Percentiles rank a stretch among this genome's conserved stretches.
These are phyloP conservation scores for Ophiorrhiza pumila DNA, from an alignment of 257 asterid genomes.

Conservation along the genomic window DNA sequence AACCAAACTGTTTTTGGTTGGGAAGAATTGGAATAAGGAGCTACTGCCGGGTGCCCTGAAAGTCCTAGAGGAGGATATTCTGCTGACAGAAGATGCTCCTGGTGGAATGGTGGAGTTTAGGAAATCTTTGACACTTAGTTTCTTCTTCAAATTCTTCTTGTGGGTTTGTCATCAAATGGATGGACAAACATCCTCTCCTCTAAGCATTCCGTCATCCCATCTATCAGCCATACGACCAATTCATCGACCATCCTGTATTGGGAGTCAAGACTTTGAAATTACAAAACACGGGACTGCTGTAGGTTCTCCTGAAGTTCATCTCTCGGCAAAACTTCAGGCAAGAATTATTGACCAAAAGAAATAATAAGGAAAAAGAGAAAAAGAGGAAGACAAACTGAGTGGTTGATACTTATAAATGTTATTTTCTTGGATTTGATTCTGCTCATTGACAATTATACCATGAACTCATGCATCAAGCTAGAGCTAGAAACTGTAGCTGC, in stretches of 20 bases:
- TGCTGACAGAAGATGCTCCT: slow-evolving; percentile 80
- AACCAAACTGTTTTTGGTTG: slow-evolving; percentile 56
- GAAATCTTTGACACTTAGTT: slow-evolving; percentile 70
- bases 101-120: slow-evolving; percentile 99
- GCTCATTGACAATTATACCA: neutral
- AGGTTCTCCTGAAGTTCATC: slow-evolving; percentile 90
- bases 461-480: slow-evolving; percentile 4
- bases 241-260: slow-evolving; percentile 55
- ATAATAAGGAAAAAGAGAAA: neutral
- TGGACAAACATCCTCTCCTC: slow-evolving; percentile 46
- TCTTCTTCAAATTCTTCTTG: slow-evolving; percentile 87
- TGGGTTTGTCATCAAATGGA: slow-evolving; percentile 84
- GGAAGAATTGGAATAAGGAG: slow-evolving; percentile 69
- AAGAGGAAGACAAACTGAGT: neutral
- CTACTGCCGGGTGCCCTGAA: slow-evolving; percentile 57
- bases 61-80: slow-evolving; percentile 63
- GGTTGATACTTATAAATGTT: neutral
- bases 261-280: slow-evolving; percentile 71
- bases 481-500: neutral
- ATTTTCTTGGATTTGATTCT: neutral
- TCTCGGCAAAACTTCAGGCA: slow-evolving; percentile 86
- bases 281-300: slow-evolving; percentile 75
- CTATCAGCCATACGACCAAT: slow-evolving; percentile 67
- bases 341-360: slow-evolving; percentile 3
- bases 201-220: slow-evolving; percentile 56